Conservation (phyloP, 805 yeast genomes). For the Metschnikowia peoriensis region DNA sequence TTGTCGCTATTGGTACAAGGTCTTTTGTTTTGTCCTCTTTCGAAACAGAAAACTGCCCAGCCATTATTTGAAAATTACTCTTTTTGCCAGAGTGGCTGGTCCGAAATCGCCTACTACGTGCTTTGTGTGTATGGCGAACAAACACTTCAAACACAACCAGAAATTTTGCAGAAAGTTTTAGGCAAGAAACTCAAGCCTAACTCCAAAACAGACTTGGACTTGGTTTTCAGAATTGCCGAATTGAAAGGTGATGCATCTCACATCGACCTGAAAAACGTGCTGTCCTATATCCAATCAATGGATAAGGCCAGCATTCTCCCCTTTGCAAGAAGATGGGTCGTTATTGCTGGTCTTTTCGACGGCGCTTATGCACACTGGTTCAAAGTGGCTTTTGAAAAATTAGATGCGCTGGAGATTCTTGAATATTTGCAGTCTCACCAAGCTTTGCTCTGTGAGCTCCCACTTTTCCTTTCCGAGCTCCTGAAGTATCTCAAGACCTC, state of each 20-base stretch:
- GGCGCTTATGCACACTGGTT: slow-evolving; percentile 12
- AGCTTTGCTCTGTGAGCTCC: slow-evolving; percentile 12
- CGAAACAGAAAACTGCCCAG: slow-evolving; percentile 15
- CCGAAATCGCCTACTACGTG: slow-evolving; percentile 49
- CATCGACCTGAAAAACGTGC: slow-evolving; percentile 16
- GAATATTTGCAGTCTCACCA: slow-evolving; percentile 4
- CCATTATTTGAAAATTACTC: slow-evolving; percentile 3
- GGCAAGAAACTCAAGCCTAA: neutral
- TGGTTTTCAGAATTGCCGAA: slow-evolving; percentile 52
- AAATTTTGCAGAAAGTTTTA: slow-evolving; percentile 14
- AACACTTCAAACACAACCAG: slow-evolving; percentile 3
- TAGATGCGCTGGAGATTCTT: neutral
- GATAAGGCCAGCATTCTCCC: slow-evolving; percentile 1
- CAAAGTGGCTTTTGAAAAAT: neutral
- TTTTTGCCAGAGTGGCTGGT: slow-evolving; percentile 25
- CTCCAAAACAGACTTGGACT: slow-evolving; percentile 18
- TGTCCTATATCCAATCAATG: slow-evolving; percentile 15
- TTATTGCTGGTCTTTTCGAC: slow-evolving; percentile 41
- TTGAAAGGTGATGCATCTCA: slow-evolving; percentile 32
- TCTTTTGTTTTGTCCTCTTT: slow-evolving; percentile 30
- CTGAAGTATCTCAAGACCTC: slow-evolving; percentile 1
- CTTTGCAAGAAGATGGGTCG: slow-evolving; percentile 50
- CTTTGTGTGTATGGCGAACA: slow-evolving; percentile 45
- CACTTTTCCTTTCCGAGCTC: slow-evolving; percentile 6
- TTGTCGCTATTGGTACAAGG: slow-evolving; percentile 33